Evolutionary conservation across 2,329 filamentous ascomycete species (phyloP), one percentile per base, ranked within the genome.

Genomic region (Plectosphaerella plurivora): DNA sequence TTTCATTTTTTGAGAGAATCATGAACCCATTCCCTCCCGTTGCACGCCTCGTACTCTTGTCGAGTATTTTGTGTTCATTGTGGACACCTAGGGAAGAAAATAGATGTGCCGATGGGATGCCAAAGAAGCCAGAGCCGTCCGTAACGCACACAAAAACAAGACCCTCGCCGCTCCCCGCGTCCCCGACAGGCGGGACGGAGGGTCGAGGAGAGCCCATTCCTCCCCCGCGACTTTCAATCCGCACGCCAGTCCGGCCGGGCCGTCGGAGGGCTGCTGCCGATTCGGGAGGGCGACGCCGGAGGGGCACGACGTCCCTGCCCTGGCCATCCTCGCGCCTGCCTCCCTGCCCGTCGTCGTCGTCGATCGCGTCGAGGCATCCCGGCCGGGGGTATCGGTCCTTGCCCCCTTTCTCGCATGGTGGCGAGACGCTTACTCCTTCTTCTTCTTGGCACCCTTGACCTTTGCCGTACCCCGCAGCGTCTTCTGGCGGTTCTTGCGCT

Each of bases 401-500:
- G n/a, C n/a, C 18, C 41, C 53, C 52, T 51, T 52, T 52, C 52
- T 50, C 52, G 41, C 48, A 61, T 56, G 28, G 56, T 61, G 50
- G 62, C 65, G 67, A 71, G 63, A 64, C 73, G 74, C 77, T 81
- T 90, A 91, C 79, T 90, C 90, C 88, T 97, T 96, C 86, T 95
- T 94, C 78, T 88, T 84, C 82, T 87, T 86, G 73, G 87, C 87
- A 76, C 91, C 91, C 90, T 97, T 97, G 83, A 87, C 86, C 91
- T 99, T 99, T 71, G 91, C 93, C 69, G 91, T 96, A 75, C 94
- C 94, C 68, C 94, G 89, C 77, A 97, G 88, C 74, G 93, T 94
- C 91, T 99, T 97, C 80, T 89, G 86, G 77, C 93, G 87, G 90
- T 99, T 99, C 91, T 99, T 99, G 83, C 94, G 89, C 83, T 97